A percentile compares a stretch with the other conserved stretches of the same genome.
Evolutionary conservation across 495 filamentous ascomycete genomes (phyloP).

Genomic region (Darksidea phi): DNA sequence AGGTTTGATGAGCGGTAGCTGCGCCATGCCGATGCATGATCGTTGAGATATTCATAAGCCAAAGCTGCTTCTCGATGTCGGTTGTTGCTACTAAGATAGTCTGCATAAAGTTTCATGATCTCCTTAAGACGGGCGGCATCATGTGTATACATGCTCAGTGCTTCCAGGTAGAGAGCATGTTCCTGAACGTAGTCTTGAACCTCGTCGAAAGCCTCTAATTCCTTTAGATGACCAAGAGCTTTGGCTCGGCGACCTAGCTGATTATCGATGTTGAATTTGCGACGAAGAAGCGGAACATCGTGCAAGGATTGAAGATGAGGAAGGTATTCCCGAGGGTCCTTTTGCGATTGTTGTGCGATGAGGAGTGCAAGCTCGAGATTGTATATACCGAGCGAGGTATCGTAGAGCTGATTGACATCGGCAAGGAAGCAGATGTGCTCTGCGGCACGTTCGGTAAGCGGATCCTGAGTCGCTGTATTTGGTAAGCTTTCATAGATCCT

Average conservation of each 20-base stretch:
- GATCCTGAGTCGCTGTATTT: conserved; percentile 55
- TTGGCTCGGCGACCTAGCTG: conserved; percentile 72
- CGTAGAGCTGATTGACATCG: conserved; percentile 89
- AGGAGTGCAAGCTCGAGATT: conserved; percentile 84
- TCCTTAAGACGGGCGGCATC: conserved; percentile 58
- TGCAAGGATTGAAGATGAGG: conserved; percentile 89
- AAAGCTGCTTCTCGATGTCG: conserved; percentile 79
- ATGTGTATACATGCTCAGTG: conserved; percentile 82
- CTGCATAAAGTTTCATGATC: conserved; percentile 74
- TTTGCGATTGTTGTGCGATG: conserved; percentile 93
- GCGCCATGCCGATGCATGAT: conserved; percentile 68
- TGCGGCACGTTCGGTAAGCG: conserved; percentile 76
- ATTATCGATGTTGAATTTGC: conserved; percentile 84
- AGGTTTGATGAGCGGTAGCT: conserved; percentile 77
- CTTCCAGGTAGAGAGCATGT: conserved; percentile 73
- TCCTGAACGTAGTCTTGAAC: conserved; percentile 69
- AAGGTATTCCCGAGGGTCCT: conserved; percentile 92
- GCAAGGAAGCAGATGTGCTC: conserved; percentile 97
- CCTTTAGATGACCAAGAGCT: conserved; percentile 72
- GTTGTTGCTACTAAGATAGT: conserved; percentile 69
- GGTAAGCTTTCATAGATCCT: conserved; percentile 17
- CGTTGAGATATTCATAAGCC: conserved; percentile 81
- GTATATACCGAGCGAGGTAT: conserved; percentile 85
- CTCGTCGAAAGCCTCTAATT: conserved; percentile 68
- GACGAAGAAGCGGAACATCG: conserved; percentile 62